Conservation (phyloP, 306 rosid genomes). For the Lagenaria siceraria region DNA sequence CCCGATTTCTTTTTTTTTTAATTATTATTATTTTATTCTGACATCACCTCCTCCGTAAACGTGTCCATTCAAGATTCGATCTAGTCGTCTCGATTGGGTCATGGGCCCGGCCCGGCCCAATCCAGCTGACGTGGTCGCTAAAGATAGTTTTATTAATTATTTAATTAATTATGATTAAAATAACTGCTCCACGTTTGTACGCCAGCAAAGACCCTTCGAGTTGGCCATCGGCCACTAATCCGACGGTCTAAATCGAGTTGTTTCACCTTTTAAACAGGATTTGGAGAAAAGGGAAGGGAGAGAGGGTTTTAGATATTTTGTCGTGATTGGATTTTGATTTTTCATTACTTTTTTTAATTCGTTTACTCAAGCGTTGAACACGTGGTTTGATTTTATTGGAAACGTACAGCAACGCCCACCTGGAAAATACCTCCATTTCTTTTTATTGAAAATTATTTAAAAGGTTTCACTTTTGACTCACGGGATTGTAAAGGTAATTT, state of each 20-base stretch:
- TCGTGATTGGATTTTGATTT: background rate
- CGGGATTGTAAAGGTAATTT: background rate
- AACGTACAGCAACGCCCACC: background rate
- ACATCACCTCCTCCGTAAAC: conserved; percentile 33
- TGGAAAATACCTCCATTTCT: background rate
- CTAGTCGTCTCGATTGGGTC: conserved; percentile 31
- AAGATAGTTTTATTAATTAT: background rate
- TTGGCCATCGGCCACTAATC: conserved; percentile 34
- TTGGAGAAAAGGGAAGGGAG: too few species aligned
- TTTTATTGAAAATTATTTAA: background rate
- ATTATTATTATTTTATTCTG: conserved; percentile 17
- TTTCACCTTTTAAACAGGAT: background rate
- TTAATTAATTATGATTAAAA: background rate
- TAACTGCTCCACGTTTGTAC: background rate
- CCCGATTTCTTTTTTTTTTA: conserved; percentile 20
- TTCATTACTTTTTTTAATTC: background rate
- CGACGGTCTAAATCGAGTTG: background rate
- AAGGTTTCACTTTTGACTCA: background rate
- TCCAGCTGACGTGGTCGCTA: conserved; percentile 49
- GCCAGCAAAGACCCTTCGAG: conserved; percentile 25
- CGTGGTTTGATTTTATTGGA: conserved; percentile 1
- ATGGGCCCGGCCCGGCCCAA: conserved; percentile 16
- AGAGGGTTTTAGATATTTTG: background rate
- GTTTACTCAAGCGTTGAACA: background rate
- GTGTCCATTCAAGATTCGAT: conserved; percentile 24